Conservation (phyloP, 345 rosid species). For the Citrus unshiu region DNA sequence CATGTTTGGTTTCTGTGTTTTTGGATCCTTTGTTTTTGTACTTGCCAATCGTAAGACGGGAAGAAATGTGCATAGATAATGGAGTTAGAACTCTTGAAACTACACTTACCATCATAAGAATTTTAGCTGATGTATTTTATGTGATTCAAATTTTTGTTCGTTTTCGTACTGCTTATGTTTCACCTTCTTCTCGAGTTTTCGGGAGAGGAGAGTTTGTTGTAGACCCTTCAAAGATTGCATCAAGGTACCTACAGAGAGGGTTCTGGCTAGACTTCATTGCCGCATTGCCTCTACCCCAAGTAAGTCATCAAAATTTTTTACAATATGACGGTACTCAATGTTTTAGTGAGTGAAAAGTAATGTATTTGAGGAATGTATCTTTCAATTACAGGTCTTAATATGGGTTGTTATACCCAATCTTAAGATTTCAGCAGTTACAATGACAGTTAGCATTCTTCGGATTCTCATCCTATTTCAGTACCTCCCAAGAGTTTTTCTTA, state of each 20-base stretch:
- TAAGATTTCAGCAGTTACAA: slow-evolving; percentile 6
- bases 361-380: background rate
- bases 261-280: slow-evolving; percentile 13
- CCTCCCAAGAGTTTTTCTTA: slow-evolving; percentile 23
- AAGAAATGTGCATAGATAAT: slow-evolving; percentile 2
- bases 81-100: background rate
- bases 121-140: slow-evolving; percentile 2
- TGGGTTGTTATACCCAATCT: slow-evolving; percentile 26
- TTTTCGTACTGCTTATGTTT: slow-evolving; percentile 10
- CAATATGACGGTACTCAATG: background rate
- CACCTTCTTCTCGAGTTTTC: slow-evolving; percentile 5
- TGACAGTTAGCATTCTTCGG: slow-evolving; percentile 12
- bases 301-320: background rate
- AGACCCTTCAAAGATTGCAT: slow-evolving; percentile 10
- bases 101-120: background rate
- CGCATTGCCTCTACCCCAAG: slow-evolving; percentile 19
- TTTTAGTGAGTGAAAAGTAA: background rate
- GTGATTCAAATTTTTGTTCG: slow-evolving; percentile 8
- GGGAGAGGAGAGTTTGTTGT: too few species aligned
- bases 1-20: slow-evolving; percentile 4
- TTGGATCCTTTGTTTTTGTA: slow-evolving; percentile 13
- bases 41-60: background rate
- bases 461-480: slow-evolving; percentile 26
- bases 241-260: slow-evolving; percentile 3
- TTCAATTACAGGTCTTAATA: slow-evolving; percentile 20